Base-by-base conservation (phyloP, 2,329 filamentous ascomycete genomes). In the Corynespora cassiicola region DNA sequence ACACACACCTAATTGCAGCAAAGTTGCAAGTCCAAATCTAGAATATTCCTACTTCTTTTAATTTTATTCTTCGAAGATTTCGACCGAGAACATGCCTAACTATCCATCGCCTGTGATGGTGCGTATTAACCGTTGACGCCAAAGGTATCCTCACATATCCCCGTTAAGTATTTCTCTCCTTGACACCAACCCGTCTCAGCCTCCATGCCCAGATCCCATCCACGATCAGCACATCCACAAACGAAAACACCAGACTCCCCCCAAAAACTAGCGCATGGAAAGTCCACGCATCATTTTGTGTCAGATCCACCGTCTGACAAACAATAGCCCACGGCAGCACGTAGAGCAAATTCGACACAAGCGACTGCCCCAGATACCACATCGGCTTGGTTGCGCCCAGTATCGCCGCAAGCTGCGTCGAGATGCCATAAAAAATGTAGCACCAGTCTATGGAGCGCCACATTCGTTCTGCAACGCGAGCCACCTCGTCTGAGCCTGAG, bases 301-400 rank as follows among this genome's bases (percentile, higher is more conserved):
- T 73, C 26, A 67, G 20, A 6, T 47, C 21, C 2, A 32, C 47
- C 1, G 52, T 45, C 25, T 78, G 42, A 78, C 82, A 64, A 0
- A 78, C 82, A 25, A 89, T 79, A 0, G 85, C 84, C 84, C 85
- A 89, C 0, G 85, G 85, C 3, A 90, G 65, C 0, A 88, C 84
- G 56, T 84, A 88, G 0, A 85, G 61, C 0, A 89, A 31, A 52
- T 88, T 89, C 6, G 84, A 86, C 0, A 70, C 76, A 1, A 89
- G 65, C 3, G 81, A 83, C 58, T 88, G 85, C 41, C 78, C 81
- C 0, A 88, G 70, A 56, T 87, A 89, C 84, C 82, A 88, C 2
- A 70, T 69, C 0, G 85, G 84, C 0, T 75, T 68, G 0, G 84
- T 87, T 0, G 85, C 81, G 0, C 87, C 73, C 0, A 90, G 63